A percentile compares a stretch with the other conserved stretches of the same genome.
Conservation (phyloP, 805 yeast species). For the Lachancea sp. region DNA sequence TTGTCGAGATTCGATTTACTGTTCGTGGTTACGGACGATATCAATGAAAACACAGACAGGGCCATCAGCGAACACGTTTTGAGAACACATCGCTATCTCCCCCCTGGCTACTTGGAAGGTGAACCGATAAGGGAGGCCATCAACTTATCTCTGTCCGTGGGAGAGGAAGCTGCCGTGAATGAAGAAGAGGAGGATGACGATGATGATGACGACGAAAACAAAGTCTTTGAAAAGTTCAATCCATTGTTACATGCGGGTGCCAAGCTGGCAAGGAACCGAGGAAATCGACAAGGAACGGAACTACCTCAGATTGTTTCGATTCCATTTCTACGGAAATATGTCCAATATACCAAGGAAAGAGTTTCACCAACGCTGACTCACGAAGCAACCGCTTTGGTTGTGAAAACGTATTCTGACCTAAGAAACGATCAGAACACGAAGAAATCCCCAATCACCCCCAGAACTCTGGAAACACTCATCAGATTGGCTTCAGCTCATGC, state of each 20-base stretch:
- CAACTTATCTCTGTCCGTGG: slow-evolving; percentile 71
- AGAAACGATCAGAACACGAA: slow-evolving; percentile 76
- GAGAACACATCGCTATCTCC: slow-evolving; percentile 84
- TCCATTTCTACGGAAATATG: slow-evolving; percentile 82
- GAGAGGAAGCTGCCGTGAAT: slow-evolving; percentile 44
- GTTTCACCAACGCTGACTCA: slow-evolving; percentile 72
- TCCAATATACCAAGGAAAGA: slow-evolving; percentile 90
- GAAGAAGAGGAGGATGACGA: slow-evolving; percentile 27
- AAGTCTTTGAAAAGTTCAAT: slow-evolving; percentile 73
- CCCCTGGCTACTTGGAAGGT: slow-evolving; percentile 86
- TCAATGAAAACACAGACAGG: slow-evolving; percentile 77
- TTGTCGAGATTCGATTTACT: slow-evolving; percentile 93
- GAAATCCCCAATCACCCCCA: slow-evolving; percentile 95
- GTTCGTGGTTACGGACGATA: slow-evolving; percentile 94
- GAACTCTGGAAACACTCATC: slow-evolving; percentile 92
- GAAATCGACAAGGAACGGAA: slow-evolving; percentile 31
- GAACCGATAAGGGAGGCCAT: slow-evolving; percentile 82
- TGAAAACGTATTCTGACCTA: slow-evolving; percentile 68
- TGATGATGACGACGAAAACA: slow-evolving; percentile 45
- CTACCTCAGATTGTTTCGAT: slow-evolving; percentile 56
- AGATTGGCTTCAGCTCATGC: slow-evolving; percentile 97
- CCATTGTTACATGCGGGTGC: slow-evolving; percentile 81
- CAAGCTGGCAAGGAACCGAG: slow-evolving; percentile 34
- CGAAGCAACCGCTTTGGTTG: slow-evolving; percentile 74
- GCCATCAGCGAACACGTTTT: slow-evolving; percentile 89